Evolutionary conservation across 345 rosid genomes (phyloP).

Genomic region (Moricandia moricandioides): DNA sequence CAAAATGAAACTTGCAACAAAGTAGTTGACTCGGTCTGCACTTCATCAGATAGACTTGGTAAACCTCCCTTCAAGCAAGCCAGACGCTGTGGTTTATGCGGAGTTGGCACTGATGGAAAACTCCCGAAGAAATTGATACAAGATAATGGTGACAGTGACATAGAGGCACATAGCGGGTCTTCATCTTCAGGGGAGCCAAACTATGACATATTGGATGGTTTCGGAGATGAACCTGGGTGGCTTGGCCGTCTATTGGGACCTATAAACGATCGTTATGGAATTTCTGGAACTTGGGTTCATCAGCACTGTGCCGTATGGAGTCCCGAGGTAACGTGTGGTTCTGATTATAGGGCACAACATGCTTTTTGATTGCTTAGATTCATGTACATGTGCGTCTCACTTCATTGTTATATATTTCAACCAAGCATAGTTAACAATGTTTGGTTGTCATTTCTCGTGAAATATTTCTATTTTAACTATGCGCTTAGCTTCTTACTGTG

Average conservation of each 20-base stretch:
- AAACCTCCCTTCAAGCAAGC: conserved; percentile 66
- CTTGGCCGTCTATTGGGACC: conserved; percentile 95
- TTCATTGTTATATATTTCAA: not conserved
- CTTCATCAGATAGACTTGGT: conserved; percentile 35
- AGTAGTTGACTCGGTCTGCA: conserved; percentile 35
- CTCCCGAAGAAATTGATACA: conserved; percentile 76
- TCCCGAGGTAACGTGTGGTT: conserved; percentile 70
- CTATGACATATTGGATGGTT: conserved; percentile 94
- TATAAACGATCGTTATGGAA: conserved; percentile 88
- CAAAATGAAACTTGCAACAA: conserved; percentile 37
- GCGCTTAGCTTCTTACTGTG: not conserved
- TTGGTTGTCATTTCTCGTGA: not conserved
- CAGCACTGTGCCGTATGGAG: conserved; percentile 98
- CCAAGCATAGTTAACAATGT: too few relatives aligned
- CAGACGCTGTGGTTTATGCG: conserved; percentile 90
- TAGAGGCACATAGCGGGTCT: conserved; percentile 72
- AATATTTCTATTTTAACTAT: not conserved
- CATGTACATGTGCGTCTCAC: conserved; percentile 18
- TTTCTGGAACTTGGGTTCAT: conserved; percentile 99
- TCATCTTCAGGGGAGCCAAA: conserved; percentile 82
- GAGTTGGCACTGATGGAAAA: conserved; percentile 91
- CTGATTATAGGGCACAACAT: conserved; percentile 3
- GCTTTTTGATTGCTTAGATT: conserved; percentile 12
- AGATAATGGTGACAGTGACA: conserved; percentile 70
- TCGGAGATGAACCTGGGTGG: conserved; percentile 93